Conservation (phyloP, 2,329 filamentous ascomycete genomes). For the Pyricularia pennisetigena region DNA sequence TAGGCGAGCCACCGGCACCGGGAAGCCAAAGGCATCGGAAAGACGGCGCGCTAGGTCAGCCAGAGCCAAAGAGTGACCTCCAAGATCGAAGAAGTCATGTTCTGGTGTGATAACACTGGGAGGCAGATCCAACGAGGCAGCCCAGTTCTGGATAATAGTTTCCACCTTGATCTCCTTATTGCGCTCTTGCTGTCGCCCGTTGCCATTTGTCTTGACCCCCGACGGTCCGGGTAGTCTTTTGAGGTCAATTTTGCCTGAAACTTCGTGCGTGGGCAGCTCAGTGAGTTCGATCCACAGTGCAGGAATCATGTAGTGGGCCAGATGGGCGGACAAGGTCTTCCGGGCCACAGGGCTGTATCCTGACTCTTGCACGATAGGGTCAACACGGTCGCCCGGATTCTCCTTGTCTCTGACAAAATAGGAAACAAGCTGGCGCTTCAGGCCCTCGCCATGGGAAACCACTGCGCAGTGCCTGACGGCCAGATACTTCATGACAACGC, state of each 20-base stretch:
- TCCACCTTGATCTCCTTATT: constrained; percentile 57
- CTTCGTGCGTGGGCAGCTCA: neutral
- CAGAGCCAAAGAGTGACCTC: constrained; percentile 69
- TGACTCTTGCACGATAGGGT: constrained; percentile 56
- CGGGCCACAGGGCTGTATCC: constrained; percentile 63
- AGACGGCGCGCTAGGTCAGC: constrained; percentile 65
- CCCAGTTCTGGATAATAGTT: constrained; percentile 63
- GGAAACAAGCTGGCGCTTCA: constrained; percentile 66
- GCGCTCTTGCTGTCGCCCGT: constrained; percentile 21
- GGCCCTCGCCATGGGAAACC: constrained; percentile 62
- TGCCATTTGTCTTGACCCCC: constrained; percentile 25
- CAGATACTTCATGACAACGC: constrained; percentile 57
- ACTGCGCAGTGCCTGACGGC: constrained; percentile 65
- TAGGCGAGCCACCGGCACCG: constrained; percentile 60
- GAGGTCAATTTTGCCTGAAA: neutral
- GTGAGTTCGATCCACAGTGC: neutral
- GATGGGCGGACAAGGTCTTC: constrained; percentile 41
- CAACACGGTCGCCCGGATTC: constrained; percentile 43
- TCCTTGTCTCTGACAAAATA: constrained; percentile 64
- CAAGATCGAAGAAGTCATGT: constrained; percentile 73
- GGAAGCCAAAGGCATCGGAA: constrained; percentile 61
- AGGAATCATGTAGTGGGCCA: neutral
- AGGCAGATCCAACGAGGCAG: constrained; percentile 57
- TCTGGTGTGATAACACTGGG: constrained; percentile 53
- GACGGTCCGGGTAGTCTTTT: constrained; percentile 25